Base-by-base conservation (phyloP, 164 flowering plant genomes). In the Protea cynaroides region DNA sequence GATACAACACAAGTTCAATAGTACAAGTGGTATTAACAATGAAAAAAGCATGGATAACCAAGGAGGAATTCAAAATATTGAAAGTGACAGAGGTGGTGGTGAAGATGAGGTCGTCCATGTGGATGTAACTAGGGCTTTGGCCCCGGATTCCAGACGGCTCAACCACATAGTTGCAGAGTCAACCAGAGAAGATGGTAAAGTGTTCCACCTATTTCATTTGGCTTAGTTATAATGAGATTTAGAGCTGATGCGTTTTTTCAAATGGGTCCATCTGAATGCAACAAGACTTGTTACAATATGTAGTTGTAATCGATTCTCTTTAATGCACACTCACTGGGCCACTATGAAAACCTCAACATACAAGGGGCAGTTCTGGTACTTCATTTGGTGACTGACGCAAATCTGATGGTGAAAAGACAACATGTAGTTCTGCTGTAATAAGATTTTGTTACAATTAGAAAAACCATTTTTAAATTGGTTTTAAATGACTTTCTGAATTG, bases 191-290 rank as follows among this genome's bases (percentile, higher is more conserved):
- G 74, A 75, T 22, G 72, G 74, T 55, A 75, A 71, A 60, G 74
- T 56, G 71, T 63, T 71, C 55, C 78, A 71, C 66, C 47, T 63
- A 40, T 74, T 74, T 66, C 56, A 70, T 71, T 71, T 74, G 77
- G 34, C 37, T 67, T 66, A 56, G 43, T 12, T 37, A 37, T 29
- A 3, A 40, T 40, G 46, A 12, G 46, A 2, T 40, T 40, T 40
- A 40, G 46, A 8, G 3, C 13, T 40, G 9, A 40, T 34, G 54
- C 2, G 4, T 52, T 64, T 18, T 8, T 47, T 29, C 23, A 23
- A 13, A 14, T 52, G 14, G 43, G 38, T 29, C 4, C 4, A 29
- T 29, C 4, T 29, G 34, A 29, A 4, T 29, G n/a, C n/a, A n/a
- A n/a, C n/a, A n/a, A n/a, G n/a, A n/a, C n/a, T n/a, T n/a, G n/a